These are phyloP conservation scores for Metschnikowia lochheadii DNA, from an alignment of 805 yeast genomes.

Conservation along the genomic window DNA sequence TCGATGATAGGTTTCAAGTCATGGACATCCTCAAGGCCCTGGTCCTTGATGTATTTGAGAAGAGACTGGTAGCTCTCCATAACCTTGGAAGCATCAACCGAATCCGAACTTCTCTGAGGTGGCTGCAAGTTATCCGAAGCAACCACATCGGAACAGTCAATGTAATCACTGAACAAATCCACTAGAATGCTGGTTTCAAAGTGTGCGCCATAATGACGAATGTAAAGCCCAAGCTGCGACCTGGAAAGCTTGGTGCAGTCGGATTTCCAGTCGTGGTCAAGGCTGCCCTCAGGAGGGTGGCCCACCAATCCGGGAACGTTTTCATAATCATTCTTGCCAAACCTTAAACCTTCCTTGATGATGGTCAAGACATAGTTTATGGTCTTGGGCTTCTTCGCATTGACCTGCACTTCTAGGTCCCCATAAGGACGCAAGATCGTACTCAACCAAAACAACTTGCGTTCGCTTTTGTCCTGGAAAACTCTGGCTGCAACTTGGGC, in stretches of 20 bases:
- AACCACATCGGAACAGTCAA: conserved; percentile 1
- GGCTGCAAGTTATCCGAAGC: neutral
- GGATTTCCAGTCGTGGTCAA: conserved; percentile 19
- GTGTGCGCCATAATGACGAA: conserved; percentile 51
- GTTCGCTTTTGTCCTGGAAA: conserved; percentile 9
- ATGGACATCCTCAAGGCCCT: conserved; percentile 42
- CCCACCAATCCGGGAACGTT: conserved; percentile 43
- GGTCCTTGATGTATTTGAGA: conserved; percentile 25
- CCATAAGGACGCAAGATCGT: conserved; percentile 50
- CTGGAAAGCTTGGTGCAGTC: conserved; percentile 30
- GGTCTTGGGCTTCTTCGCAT: conserved; percentile 32
- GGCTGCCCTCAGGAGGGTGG: conserved; percentile 4
- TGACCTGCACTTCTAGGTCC: conserved; percentile 31
- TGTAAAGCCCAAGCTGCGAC: conserved; percentile 56
- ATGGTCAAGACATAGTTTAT: conserved; percentile 46
- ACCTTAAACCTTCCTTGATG: conserved; percentile 66
- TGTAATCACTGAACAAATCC: conserved; percentile 31
- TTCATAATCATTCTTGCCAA: conserved; percentile 54
- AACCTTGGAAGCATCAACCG: neutral
- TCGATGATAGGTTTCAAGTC: conserved; percentile 62
- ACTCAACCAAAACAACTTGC: conserved; percentile 43
- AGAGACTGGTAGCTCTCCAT: conserved; percentile 31
- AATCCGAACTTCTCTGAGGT: neutral
- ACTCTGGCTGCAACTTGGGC: conserved; percentile 3
- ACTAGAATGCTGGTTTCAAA: conserved; percentile 44